A percentile compares a stretch with the other conserved stretches of the same genome.
Conservation (phyloP, 257 asterid genomes). For the Sherardia arvensis region DNA sequence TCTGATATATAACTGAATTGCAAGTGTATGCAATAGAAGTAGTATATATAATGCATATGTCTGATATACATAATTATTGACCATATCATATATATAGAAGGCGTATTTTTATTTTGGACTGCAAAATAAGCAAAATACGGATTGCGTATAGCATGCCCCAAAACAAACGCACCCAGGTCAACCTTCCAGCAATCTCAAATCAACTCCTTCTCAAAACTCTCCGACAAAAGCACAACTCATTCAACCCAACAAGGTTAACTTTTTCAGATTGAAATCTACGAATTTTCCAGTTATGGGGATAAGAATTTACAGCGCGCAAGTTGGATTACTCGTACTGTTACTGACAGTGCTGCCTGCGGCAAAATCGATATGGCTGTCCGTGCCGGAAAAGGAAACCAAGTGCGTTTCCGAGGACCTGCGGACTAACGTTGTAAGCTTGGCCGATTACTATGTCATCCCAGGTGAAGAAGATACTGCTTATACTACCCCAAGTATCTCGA, state of each 20-base stretch:
- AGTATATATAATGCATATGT: too few relatives aligned
- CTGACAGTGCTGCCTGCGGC: conserved; percentile 34
- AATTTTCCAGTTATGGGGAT: conserved; percentile 1
- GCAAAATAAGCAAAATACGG: too few relatives aligned
- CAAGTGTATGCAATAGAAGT: too few relatives aligned
- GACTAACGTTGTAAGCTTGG: conserved; percentile 62
- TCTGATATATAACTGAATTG: too few relatives aligned
- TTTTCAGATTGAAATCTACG: not conserved
- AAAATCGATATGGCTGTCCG: conserved; percentile 60
- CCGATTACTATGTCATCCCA: conserved; percentile 54
- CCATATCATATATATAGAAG: too few relatives aligned
- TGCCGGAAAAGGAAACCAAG: conserved; percentile 63
- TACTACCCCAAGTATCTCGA: conserved; percentile 47
- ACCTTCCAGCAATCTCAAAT: not conserved
- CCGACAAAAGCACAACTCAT: not conserved
- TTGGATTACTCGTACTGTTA: conserved; percentile 21
- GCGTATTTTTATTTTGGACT: too few relatives aligned
- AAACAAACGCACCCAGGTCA: not conserved
- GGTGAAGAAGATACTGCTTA: conserved; percentile 30
- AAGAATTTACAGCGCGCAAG: conserved; percentile 18
- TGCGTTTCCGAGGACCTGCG: conserved; percentile 74
- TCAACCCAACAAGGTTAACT: not conserved
- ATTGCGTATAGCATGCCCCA: too few relatives aligned
- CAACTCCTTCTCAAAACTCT: not conserved
- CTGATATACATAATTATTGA: too few relatives aligned